Base-by-base conservation (phyloP, 208 protist species). In the Acanthamoeba castellanii region DNA sequence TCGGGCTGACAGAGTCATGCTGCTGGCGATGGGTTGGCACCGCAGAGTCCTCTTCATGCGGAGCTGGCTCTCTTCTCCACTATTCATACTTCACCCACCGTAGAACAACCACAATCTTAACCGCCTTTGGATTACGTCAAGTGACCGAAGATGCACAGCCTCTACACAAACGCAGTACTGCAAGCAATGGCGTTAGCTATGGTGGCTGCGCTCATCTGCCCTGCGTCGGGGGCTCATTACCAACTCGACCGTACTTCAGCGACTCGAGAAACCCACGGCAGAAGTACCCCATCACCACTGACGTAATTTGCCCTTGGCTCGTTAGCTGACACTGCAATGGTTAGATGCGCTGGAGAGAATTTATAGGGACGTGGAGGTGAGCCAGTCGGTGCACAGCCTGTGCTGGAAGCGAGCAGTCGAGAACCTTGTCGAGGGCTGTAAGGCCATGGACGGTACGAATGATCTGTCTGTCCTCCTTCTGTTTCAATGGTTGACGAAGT, bases 321-420 rank as follows among this genome's bases (percentile, higher is more conserved):
- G 37, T 27, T 81, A 4, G 13, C 30, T 81, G 68, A 76, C 27
- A 0, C 20, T 3, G 14, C 14, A 11, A 9, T 76, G 27, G 27
- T 2, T 37, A 89, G 81, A 6, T 89, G 81, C 50, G 8, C 52
- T 89, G n/a, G 81, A 89, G n/a, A 59, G 81, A 42, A 89, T 89
- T 27, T 57, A 66, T 14, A 89, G 50, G 14, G 50, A 89, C 50
- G 52, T 64, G 13, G 81, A 89, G 30, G 13, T 89, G 6, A 45
- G 81, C 50, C 11, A 32, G 22, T 89, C 81, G 11, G 52, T 64
- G 22, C 81, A 89, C 52, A 89, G 52, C 50, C 45, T 89, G 11
- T 89, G 81, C 81, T 89, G 81, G 81, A 57, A 64, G 50, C 25
- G 25, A 27, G 81, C 81, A 27, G 50, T 89, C 18, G 81, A 89